phyloP scores from a whole-genome alignment of 1,139 yeast species.

The Yamadazyma triangularis region DNA sequence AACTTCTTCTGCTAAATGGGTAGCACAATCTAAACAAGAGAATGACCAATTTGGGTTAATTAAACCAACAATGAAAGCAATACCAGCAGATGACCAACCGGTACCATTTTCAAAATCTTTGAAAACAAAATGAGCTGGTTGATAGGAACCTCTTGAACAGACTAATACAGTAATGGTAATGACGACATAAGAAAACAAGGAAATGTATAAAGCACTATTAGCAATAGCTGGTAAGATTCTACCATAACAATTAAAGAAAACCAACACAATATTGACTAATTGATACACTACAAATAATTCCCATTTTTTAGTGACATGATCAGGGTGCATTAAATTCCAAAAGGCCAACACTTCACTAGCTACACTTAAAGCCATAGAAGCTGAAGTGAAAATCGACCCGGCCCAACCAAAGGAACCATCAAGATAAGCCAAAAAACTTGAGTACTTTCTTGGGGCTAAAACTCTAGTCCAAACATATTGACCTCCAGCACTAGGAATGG shows the following conservation, averaged over 20 bases:
- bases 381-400: conserved; percentile 53
- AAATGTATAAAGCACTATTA: conserved; percentile 31
- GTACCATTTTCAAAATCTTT: conserved; percentile 33
- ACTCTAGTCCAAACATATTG: conserved; percentile 59
- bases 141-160: conserved; percentile 32
- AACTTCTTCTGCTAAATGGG: conserved; percentile 41
- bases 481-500: conserved; percentile 57
- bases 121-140: conserved; percentile 35
- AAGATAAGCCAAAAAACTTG: conserved; percentile 45
- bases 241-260: conserved; percentile 36
- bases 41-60: conserved; percentile 44
- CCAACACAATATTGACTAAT: conserved; percentile 27
- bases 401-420: conserved; percentile 58
- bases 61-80: conserved; percentile 41
- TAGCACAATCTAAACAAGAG: conserved; percentile 40
- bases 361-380: conserved; percentile 49
- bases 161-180: conserved; percentile 36
- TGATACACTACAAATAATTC: conserved; percentile 49
- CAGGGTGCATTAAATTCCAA: conserved; percentile 43
- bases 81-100: conserved; percentile 38
- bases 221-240: conserved; percentile 32
- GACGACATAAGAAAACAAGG: conserved; percentile 31
- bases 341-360: conserved; percentile 48
- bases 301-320: conserved; percentile 44
- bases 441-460: conserved; percentile 46